Percentiles rank a stretch among this genome's conserved stretches.
These are phyloP conservation scores for Cinnamomum chago DNA, from an alignment of 164 flowering plant species.

Conservation along the genomic window DNA sequence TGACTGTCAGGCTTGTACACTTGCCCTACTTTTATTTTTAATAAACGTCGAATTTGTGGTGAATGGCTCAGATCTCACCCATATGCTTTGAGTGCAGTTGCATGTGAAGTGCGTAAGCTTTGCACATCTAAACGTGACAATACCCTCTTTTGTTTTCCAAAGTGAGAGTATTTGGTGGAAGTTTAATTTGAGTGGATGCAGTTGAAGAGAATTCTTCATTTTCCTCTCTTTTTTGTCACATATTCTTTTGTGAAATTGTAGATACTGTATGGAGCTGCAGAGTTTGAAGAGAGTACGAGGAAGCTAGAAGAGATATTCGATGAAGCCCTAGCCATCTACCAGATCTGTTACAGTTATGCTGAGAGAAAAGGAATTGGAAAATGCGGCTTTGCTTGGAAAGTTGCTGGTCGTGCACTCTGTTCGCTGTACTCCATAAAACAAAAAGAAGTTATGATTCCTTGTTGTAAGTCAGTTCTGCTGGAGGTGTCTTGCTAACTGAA, in stretches of 20 bases:
- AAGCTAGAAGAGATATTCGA: constrained; percentile 31
- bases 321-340: constrained; percentile 71
- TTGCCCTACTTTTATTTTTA: too few species aligned
- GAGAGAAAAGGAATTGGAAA: constrained; percentile 1
- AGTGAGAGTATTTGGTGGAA: too few species aligned
- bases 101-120: too few species aligned
- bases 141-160: too few species aligned
- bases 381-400: constrained; percentile 69
- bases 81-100: too few species aligned
- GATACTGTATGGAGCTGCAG: constrained; percentile 53
- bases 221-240: neutral
- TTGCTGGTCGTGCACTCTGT: constrained; percentile 73
- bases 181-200: too few species aligned
- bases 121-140: too few species aligned
- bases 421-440: constrained; percentile 21
- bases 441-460: constrained; percentile 22
- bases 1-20: too few species aligned
- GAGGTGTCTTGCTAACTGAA: constrained; percentile 21
- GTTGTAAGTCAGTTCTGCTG: constrained; percentile 34
- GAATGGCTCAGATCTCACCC: too few species aligned
- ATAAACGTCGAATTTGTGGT: too few species aligned
- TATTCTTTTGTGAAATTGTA: constrained; percentile 15
- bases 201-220: neutral
- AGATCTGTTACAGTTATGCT: constrained; percentile 46
- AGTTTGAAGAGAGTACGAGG: constrained; percentile 44